Evolutionary conservation across 2,329 filamentous ascomycete species (phyloP).

Genomic region (Salinomyces thailandicus): DNA sequence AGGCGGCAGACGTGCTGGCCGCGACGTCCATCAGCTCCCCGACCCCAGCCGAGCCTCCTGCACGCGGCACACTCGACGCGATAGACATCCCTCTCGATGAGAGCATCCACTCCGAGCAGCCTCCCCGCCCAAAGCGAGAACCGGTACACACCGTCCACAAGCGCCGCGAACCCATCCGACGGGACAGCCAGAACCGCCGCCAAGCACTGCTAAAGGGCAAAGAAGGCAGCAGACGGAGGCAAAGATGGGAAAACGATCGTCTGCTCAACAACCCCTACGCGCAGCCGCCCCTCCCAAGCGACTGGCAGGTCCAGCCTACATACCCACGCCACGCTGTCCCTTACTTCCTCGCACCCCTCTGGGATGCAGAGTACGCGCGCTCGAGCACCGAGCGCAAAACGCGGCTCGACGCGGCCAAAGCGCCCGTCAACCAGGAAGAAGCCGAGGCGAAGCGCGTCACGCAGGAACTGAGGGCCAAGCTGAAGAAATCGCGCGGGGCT

Average conservation of each 20-base stretch:
- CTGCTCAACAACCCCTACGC: constrained; percentile 78
- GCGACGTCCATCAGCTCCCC: constrained; percentile 30
- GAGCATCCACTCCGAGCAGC: constrained; percentile 22
- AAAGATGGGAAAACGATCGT: constrained; percentile 93
- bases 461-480: constrained; percentile 65
- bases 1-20: constrained; percentile 34
- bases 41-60: constrained; percentile 13
- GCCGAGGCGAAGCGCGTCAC: constrained; percentile 50
- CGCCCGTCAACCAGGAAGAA: constrained; percentile 39
- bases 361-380: constrained; percentile 52
- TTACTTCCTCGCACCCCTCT: constrained; percentile 79
- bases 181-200: constrained; percentile 55
- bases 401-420: constrained; percentile 35
- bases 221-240: constrained; percentile 74
- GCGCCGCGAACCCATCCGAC: constrained; percentile 45
- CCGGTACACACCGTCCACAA: constrained; percentile 31
- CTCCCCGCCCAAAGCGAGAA: constrained; percentile 15
- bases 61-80: constrained; percentile 48
- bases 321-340: constrained; percentile 68
- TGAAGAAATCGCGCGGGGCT: constrained; percentile 71
- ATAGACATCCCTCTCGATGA: constrained; percentile 70
- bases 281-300: constrained; percentile 67
- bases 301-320: constrained; percentile 76
- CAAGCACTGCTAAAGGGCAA: constrained; percentile 79
- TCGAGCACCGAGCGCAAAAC: constrained; percentile 22